Percentiles rank a stretch among this genome's conserved stretches.
Evolutionary conservation across 2,329 filamentous ascomycete genomes (phyloP).

Genomic region (Botrytis paeoniae): DNA sequence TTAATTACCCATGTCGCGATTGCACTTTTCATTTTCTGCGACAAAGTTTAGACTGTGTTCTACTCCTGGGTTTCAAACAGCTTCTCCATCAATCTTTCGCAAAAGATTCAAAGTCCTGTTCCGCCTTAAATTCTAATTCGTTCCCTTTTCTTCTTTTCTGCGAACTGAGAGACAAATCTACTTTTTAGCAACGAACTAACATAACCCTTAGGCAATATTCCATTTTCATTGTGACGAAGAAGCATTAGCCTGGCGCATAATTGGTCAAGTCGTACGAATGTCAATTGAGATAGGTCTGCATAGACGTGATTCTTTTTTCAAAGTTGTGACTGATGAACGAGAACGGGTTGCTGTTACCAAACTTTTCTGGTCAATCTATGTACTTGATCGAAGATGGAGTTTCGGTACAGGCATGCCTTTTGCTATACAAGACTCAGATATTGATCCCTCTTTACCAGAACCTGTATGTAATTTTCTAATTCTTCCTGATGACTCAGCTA

Average conservation of each 20-base stretch:
- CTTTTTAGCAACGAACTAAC: constrained; percentile 43
- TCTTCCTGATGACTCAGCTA: constrained; percentile 17
- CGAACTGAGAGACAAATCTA: neutral
- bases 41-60: neutral
- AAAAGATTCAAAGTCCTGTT: neutral
- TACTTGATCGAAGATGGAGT: constrained; percentile 82
- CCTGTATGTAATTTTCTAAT: constrained; percentile 57
- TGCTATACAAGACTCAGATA: constrained; percentile 79
- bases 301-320: constrained; percentile 67
- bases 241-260: constrained; percentile 79
- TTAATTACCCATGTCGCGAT: neutral
- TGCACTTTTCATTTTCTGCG: neutral
- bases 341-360: constrained; percentile 66
- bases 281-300: constrained; percentile 83
- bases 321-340: constrained; percentile 62
- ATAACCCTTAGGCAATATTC: constrained; percentile 59
- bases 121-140: neutral
- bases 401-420: constrained; percentile 88
- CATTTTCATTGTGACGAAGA: constrained; percentile 86
- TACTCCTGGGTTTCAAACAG: neutral
- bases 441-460: constrained; percentile 74
- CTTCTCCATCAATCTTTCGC: neutral
- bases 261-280: constrained; percentile 76
- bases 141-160: neutral
- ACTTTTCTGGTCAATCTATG: constrained; percentile 84